These are phyloP conservation scores for Podospora tetraspora DNA, from an alignment of 495 filamentous ascomycete genomes.

Conservation along the genomic window DNA sequence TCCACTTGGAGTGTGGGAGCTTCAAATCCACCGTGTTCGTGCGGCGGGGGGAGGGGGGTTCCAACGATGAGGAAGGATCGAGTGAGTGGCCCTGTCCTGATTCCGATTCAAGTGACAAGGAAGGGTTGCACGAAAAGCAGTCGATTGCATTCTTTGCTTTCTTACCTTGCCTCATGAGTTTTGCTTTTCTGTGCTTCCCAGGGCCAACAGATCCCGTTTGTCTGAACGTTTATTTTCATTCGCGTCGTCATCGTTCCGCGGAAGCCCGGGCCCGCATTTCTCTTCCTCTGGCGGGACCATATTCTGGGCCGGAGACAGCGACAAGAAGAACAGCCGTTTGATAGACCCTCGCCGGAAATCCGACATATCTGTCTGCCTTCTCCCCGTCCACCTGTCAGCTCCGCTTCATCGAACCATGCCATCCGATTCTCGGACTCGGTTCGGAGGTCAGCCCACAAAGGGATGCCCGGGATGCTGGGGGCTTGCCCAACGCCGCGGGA, in stretches of 20 bases:
- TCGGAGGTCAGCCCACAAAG: not conserved
- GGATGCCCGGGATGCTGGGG: not conserved
- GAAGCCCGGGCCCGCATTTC: not conserved
- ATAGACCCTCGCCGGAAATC: too few species aligned
- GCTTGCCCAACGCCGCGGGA: too few species aligned
- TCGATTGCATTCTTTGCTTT: not conserved
- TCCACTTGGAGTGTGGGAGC: not conserved
- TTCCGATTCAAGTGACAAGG: not conserved
- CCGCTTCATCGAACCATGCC: not conserved
- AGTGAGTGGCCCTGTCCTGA: too few species aligned
- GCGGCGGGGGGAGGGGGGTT: not conserved
- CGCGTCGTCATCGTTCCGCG: constrained; percentile 8
- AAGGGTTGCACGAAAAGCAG: not conserved
- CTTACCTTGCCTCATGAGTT: not conserved
- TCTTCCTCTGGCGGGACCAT: not conserved
- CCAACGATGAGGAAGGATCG: not conserved
- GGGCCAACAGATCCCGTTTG: not conserved
- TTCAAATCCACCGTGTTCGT: not conserved
- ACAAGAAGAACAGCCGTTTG: not conserved
- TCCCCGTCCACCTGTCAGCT: too few species aligned
- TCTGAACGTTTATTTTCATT: not conserved
- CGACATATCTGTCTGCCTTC: not conserved
- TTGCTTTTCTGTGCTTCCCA: not conserved
- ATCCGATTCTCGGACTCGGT: not conserved
- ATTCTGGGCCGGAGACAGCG: not conserved